These are phyloP conservation scores for Boehmeria nivea DNA, from an alignment of 306 rosid species.

Conservation along the genomic window DNA sequence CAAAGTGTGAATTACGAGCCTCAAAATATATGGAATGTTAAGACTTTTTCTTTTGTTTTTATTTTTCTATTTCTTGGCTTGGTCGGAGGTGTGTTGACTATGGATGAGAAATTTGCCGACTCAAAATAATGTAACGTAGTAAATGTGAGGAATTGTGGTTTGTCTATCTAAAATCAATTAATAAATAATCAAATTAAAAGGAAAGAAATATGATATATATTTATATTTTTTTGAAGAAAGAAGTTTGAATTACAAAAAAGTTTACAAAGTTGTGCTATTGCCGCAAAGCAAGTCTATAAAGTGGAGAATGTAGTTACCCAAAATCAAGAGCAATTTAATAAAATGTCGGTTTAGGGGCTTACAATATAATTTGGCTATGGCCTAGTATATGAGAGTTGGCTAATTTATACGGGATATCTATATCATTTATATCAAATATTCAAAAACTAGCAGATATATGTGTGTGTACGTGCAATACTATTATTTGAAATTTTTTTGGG, in stretches of 20 bases:
- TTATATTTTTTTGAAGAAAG: too few species aligned
- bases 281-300: conserved; percentile 13
- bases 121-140: background rate
- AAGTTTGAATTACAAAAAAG: background rate
- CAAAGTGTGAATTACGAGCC: conserved; percentile 12
- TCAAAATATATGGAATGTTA: background rate
- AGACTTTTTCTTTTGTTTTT: background rate
- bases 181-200: background rate
- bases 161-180: too few species aligned
- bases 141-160: background rate
- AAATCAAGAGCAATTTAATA: background rate
- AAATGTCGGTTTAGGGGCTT: background rate
- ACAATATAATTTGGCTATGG: background rate
- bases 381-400: too few species aligned
- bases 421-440: too few species aligned
- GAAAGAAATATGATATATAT: too few species aligned
- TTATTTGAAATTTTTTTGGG: too few species aligned
- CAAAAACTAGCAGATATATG: too few species aligned
- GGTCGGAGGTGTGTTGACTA: background rate
- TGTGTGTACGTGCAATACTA: too few species aligned
- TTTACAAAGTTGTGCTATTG: background rate
- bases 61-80: background rate
- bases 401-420: too few species aligned
- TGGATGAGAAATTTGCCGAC: conserved; percentile 2
- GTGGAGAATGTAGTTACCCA: background rate